Evolutionary conservation across 139 green algal species (phyloP).

Genomic region (Gonium pectorale): DNA sequence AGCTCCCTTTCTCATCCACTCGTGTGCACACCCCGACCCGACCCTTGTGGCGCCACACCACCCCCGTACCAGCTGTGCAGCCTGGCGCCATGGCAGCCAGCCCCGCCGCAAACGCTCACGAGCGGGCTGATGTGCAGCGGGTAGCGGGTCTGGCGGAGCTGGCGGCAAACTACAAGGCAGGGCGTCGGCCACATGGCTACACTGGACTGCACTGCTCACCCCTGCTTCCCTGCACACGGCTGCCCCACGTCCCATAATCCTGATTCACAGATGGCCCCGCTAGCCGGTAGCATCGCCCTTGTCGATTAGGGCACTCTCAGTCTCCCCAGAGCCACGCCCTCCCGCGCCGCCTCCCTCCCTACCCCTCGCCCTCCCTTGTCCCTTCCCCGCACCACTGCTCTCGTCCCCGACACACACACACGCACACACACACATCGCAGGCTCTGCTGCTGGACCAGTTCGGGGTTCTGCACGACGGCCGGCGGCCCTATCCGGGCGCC

Average conservation of each 20-base stretch:
- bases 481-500: conserved; percentile 75
- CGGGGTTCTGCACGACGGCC: conserved; percentile 68
- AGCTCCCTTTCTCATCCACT: too few species aligned
- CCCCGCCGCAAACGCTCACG: too few species aligned
- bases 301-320: not conserved
- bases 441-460: conserved; percentile 46
- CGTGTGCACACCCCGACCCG: too few species aligned
- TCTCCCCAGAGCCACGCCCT: not conserved
- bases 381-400: not conserved
- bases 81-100: too few species aligned
- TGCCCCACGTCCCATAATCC: too few species aligned
- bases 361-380: not conserved
- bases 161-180: conserved; percentile 9
- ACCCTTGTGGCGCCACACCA: too few species aligned
- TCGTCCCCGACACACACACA: too few species aligned
- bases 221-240: too few species aligned
- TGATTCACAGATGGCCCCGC: not conserved
- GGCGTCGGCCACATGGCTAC: too few species aligned
- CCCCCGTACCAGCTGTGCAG: too few species aligned
- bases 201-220: too few species aligned
- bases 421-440: not conserved
- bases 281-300: not conserved
- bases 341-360: not conserved
- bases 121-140: too few species aligned
- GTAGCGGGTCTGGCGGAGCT: not conserved